Evolutionary conservation across 371 early-diverging fungal genomes (phyloP), one percentile per base, ranked within the genome.

Genomic region (Mortierella sp.): DNA sequence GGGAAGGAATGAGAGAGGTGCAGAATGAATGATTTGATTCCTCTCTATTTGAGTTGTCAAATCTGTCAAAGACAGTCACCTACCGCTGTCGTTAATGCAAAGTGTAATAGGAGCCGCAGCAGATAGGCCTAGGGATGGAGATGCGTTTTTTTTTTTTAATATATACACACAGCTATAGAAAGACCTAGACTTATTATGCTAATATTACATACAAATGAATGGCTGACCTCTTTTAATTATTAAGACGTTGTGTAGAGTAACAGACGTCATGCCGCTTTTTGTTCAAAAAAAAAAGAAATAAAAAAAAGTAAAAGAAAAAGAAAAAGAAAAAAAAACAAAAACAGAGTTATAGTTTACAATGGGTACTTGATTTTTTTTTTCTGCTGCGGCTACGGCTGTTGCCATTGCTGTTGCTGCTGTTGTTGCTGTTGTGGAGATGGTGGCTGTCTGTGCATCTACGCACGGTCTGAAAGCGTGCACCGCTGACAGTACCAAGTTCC

Each of bases 401-500:
- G 10, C 1, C 26, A 7, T 53, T 51, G 26, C 7, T 51, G n/a
- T 26, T 53, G 6, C 26, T 26, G 12, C 26, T 28, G 28, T 53
- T 28, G 28, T 12, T 7, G 6, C 15, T 1, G 10, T 17, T 53
- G 28, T 26, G n/a, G n/a, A n/a, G n/a, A n/a, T 22, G 22, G 6
- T 53, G 7, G 53, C 13, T 53, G 51, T 26, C 8, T 9, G 28
- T 9, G 23, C 53, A 53, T 53, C 5, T 53, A 65, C 0, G 32
- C 59, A n/a, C 43, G 49, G 45, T 67, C 64, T 3, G 51, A 10
- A 12, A 75, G 55, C 7, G 69, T 71, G 71, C 88, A 88, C 29
- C 88, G 76, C 15, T 65, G 75, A 72, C 89, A 89, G 42, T 70
- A 84, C 89, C 89, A 89, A 6, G 85, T 82, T 57, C 53, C 74